Conservation (phyloP, 495 filamentous ascomycete species). For the Talaromyces borbonicus region DNA sequence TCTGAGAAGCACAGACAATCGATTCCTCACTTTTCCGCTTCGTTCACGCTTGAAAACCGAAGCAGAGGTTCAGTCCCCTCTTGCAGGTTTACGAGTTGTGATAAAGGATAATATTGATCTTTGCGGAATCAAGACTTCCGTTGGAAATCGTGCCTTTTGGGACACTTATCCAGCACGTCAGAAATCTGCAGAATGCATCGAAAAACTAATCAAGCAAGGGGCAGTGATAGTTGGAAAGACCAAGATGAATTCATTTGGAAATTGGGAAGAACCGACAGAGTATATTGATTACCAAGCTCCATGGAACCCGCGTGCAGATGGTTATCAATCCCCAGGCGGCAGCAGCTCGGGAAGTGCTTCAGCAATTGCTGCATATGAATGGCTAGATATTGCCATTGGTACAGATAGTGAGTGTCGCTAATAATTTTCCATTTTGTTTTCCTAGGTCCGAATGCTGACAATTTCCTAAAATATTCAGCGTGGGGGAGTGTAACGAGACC, state of each 20-base stretch:
- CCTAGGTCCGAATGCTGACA: background rate
- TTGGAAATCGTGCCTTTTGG: constrained; percentile 15
- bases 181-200: constrained; percentile 3
- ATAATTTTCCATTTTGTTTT: no score
- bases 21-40: background rate
- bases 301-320: constrained; percentile 42
- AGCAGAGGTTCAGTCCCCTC: constrained; percentile 3
- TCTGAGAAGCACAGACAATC: background rate
- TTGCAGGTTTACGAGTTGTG: constrained; percentile 18
- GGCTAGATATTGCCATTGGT: constrained; percentile 30
- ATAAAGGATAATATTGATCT: constrained; percentile 26
- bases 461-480: background rate
- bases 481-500: background rate
- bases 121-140: constrained; percentile 14
- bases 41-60: background rate
- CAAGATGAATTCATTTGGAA: constrained; percentile 15
- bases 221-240: constrained; percentile 26
- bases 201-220: constrained; percentile 17
- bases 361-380: constrained; percentile 36
- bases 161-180: constrained; percentile 10
- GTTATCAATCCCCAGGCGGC: constrained; percentile 35
- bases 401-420: background rate
- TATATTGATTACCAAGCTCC: constrained; percentile 29
- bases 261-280: constrained; percentile 7
- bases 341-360: constrained; percentile 36